A percentile compares a stretch with the other conserved stretches of the same genome.
These are phyloP conservation scores for Cucurbitaria berberidis DNA, from an alignment of 2,329 filamentous ascomycete genomes.

Conservation along the genomic window DNA sequence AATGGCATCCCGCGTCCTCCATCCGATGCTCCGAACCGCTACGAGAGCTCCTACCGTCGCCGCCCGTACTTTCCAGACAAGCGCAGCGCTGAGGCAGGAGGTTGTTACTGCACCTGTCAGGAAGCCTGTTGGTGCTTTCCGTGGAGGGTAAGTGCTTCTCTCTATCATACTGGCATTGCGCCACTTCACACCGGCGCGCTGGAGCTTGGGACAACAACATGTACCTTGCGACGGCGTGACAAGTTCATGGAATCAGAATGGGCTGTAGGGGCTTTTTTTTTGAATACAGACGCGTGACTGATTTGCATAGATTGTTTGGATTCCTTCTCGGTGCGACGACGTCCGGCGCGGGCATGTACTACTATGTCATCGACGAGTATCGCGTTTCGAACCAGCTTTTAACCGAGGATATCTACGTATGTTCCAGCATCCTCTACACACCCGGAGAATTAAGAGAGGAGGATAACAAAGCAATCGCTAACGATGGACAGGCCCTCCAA, in stretches of 20 bases:
- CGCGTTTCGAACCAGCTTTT: constrained; percentile 90
- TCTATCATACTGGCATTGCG: not conserved
- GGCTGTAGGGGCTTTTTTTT: too few relatives aligned
- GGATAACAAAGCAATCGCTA: constrained; percentile 13
- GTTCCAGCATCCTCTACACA: constrained; percentile 49
- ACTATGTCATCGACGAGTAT: constrained; percentile 93
- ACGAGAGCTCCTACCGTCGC: constrained; percentile 21
- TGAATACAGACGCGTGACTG: not conserved
- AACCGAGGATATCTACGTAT: constrained; percentile 94
- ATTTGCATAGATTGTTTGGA: constrained; percentile 73
- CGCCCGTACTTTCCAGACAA: constrained; percentile 51
- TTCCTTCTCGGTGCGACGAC: constrained; percentile 86
- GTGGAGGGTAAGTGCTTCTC: constrained; percentile 67
- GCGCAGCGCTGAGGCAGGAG: constrained; percentile 38
- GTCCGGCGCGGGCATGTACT: constrained; percentile 83
- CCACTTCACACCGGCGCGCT: not conserved
- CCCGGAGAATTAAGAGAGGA: too few relatives aligned
- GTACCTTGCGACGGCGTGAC: not conserved
- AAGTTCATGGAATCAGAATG: too few relatives aligned
- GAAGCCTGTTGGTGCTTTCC: constrained; percentile 73
- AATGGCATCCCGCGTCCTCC: constrained; percentile 56
- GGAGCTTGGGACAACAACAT: not conserved
- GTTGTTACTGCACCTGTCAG: constrained; percentile 55
- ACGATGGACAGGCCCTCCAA: constrained; percentile 70
- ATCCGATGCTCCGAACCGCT: constrained; percentile 48